These are phyloP conservation scores for Suhomyces prunicola DNA, from an alignment of 805 yeast species.

Conservation along the genomic window DNA sequence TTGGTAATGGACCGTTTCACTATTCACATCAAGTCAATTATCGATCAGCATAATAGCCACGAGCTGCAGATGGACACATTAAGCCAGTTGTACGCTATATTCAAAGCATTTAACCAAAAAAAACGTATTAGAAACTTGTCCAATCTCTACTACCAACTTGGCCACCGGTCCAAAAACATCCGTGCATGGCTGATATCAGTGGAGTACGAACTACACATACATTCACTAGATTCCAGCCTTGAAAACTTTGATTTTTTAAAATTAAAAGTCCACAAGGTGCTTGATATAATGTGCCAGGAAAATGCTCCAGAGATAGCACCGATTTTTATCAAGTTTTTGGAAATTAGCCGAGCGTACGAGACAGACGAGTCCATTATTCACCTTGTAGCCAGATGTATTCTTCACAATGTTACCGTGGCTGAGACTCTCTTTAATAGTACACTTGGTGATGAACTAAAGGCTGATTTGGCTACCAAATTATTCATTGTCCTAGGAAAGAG, in stretches of 20 bases:
- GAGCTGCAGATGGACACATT: neutral
- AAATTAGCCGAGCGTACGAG: neutral
- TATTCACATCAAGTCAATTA: conserved; percentile 3
- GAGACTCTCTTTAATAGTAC: neutral
- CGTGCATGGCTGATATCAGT: conserved; percentile 17
- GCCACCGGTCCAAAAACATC: conserved; percentile 9
- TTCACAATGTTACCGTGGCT: neutral
- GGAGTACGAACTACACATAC: conserved; percentile 27
- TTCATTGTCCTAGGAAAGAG: conserved; percentile 14
- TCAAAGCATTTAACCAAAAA: conserved; percentile 23
- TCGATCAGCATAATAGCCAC: neutral
- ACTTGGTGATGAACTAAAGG: conserved; percentile 2
- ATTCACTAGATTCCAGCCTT: conserved; percentile 4
- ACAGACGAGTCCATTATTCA: conserved; percentile 15
- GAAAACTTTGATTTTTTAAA: conserved; percentile 15
- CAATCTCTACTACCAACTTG: conserved; percentile 43
- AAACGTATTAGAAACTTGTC: conserved; percentile 47
- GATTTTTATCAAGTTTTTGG: neutral
- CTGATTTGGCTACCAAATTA: conserved; percentile 1
- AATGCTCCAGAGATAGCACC: neutral
- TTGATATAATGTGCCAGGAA: neutral
- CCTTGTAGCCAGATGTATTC: conserved; percentile 12
- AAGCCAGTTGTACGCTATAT: conserved; percentile 3
- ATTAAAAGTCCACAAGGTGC: conserved; percentile 32
- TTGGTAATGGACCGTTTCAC: conserved; percentile 9